Evolutionary conservation across 768 basidiomycete genomes (phyloP).

Genomic region (Hebeloma cylindrosporum): DNA sequence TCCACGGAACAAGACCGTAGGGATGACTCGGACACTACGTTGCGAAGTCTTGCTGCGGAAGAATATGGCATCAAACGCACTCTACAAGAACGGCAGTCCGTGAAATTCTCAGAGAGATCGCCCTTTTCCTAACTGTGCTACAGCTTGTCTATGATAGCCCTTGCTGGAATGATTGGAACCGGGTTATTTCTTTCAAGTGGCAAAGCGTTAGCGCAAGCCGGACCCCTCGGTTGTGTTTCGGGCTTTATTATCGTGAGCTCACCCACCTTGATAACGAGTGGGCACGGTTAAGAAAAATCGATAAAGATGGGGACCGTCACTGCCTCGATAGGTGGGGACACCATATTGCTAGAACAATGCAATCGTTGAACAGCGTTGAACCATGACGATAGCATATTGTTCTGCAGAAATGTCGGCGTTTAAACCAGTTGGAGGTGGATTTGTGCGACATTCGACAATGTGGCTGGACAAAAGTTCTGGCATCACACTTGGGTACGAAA

Average conservation of each 20-base stretch:
- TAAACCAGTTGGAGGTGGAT: conserved; percentile 58
- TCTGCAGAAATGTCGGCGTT: conserved; percentile 57
- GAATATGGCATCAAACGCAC: conserved; percentile 23
- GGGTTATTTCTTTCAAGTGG: conserved; percentile 60
- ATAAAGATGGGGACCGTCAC: conserved; percentile 33
- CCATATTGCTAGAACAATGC: not conserved
- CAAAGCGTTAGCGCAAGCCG: conserved; percentile 46
- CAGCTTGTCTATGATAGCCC: conserved; percentile 33
- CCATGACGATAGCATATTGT: conserved; percentile 24
- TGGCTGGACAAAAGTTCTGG: conserved; percentile 46
- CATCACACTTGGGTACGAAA: conserved; percentile 26
- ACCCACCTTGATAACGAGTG: not conserved
- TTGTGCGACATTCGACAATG: conserved; percentile 48
- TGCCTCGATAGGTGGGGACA: conserved; percentile 27
- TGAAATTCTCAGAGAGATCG: not conserved
- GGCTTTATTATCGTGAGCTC: conserved; percentile 42
- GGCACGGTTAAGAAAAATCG: not conserved
- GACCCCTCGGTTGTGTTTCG: conserved; percentile 52
- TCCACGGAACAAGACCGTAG: too few relatives aligned
- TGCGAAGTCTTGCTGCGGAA: not conserved
- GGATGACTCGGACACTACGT: too few relatives aligned
- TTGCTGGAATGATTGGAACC: conserved; percentile 46
- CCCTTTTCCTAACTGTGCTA: not conserved
- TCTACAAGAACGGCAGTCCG: conserved; percentile 32
- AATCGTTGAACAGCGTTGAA: not conserved